Evolutionary conservation across 345 rosid genomes (phyloP).

Genomic region (Theobroma cacao): DNA sequence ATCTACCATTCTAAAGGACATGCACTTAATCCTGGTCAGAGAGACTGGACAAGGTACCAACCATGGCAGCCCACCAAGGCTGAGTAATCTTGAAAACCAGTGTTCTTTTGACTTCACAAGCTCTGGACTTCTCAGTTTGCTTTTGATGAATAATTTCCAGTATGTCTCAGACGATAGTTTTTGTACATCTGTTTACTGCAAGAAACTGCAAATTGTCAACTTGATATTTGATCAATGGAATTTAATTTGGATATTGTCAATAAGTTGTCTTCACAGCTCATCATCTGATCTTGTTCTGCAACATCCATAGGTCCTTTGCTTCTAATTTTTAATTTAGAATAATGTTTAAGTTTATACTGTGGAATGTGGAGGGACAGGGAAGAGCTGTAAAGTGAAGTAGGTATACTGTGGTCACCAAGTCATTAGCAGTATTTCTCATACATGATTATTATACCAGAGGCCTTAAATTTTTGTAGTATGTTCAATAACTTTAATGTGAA

Average conservation of each 20-base stretch:
- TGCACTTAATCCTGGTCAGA: slow-evolving; percentile 86
- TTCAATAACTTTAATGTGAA: too few relatives aligned
- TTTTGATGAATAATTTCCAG: slow-evolving; percentile 21
- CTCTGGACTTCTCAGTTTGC: background rate
- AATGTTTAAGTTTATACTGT: background rate
- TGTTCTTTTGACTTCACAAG: slow-evolving; percentile 1
- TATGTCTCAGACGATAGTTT: background rate
- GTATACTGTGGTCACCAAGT: background rate
- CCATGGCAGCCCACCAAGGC: slow-evolving; percentile 80
- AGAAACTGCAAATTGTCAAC: background rate
- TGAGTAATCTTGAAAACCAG: slow-evolving; percentile 26
- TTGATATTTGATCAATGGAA: background rate
- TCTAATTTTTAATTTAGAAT: background rate
- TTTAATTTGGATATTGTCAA: background rate
- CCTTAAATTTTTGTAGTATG: too few relatives aligned
- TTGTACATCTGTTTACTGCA: background rate
- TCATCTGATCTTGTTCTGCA: background rate
- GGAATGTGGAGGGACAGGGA: background rate
- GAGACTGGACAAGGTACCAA: slow-evolving; percentile 93
- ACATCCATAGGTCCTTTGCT: background rate
- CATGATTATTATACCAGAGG: too few relatives aligned
- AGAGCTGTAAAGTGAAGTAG: background rate
- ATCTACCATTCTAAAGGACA: slow-evolving; percentile 97
- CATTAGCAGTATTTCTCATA: too few relatives aligned
- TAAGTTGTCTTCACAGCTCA: background rate